These are phyloP conservation scores for Claviceps purpurea DNA, from an alignment of 2,329 filamentous ascomycete genomes.

Conservation along the genomic window DNA sequence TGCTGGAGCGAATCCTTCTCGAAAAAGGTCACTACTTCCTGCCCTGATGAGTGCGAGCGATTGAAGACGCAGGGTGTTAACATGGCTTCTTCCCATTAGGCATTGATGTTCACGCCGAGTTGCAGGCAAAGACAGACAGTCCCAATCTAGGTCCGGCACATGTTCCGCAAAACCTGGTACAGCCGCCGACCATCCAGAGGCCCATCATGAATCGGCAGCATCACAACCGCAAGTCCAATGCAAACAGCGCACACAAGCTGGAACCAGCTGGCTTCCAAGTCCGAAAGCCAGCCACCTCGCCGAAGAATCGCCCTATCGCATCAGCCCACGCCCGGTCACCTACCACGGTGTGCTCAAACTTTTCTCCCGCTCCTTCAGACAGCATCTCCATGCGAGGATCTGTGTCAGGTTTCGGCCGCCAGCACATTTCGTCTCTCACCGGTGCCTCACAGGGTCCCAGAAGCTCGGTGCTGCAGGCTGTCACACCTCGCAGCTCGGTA, in stretches of 20 bases:
- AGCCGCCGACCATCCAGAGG: conserved; percentile 64
- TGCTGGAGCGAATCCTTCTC: conserved; percentile 85
- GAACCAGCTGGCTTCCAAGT: conserved; percentile 38
- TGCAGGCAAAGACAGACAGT: conserved; percentile 83
- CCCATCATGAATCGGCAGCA: conserved; percentile 73
- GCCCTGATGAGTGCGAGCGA: neutral
- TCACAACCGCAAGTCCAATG: conserved; percentile 56
- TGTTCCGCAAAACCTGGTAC: conserved; percentile 54
- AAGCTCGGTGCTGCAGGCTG: conserved; percentile 23
- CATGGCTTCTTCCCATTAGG: conserved; percentile 34
- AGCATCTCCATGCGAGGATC: conserved; percentile 31
- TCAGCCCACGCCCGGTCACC: conserved; percentile 58
- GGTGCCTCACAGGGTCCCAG: conserved; percentile 12
- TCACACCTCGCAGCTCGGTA: conserved; percentile 22
- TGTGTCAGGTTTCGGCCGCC: conserved; percentile 18
- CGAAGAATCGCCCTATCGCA: conserved; percentile 69
- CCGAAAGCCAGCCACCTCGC: conserved; percentile 45
- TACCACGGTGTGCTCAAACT: conserved; percentile 31
- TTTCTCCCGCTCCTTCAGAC: conserved; percentile 33
- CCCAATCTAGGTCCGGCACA: conserved; percentile 61
- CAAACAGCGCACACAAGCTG: conserved; percentile 63
- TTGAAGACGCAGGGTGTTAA: neutral
- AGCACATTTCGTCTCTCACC: conserved; percentile 17
- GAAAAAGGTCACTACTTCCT: conserved; percentile 67
- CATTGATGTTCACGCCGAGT: conserved; percentile 93